Base-by-base conservation (phyloP, 1,284 basidiomycete species). In the Xerocomus amazonicus region DNA sequence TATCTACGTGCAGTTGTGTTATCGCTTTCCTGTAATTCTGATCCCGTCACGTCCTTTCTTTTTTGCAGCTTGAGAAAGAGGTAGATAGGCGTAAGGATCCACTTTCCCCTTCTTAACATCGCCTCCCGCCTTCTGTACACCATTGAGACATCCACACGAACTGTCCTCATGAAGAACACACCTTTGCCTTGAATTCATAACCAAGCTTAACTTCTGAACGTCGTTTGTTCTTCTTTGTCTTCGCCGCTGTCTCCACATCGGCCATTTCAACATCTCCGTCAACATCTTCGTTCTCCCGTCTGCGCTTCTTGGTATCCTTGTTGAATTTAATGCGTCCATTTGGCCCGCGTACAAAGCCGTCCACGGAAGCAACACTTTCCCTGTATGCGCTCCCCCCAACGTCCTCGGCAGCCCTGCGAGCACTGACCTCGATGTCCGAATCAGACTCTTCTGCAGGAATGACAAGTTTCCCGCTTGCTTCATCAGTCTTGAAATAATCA, bases 241-340 rank as follows among this genome's bases (percentile, higher is more conserved):
- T 59, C 16, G 66, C 59, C 38, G 63, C 56, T 26, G 67, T 60
- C 35, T 71, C 69, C 14, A 70, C 74, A 52, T 81, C 82, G 8
- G 67, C 83, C 83, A 90, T 90, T 59, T 87, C 88, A 41, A 90
- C 72, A 58, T 67, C 65, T 23, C 66, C 61, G 19, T 92, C 90
- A 35, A 75, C 79, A 27, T 76, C 77, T 23, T 65, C 71, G 23
- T 78, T 80, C 56, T 84, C 85, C 47, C 86, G 78, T 53, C 93
- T 72, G 50, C 89, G 80, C 62, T 93, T 90, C 72, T 95, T 96
- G 26, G 91, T 96, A 64, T 97, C 91, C 73, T 98, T 98, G 75
- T 97, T 92, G 73, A 98, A 97, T 71, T 93, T 96, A 65, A 98
- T 73, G 33, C 81, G 83, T 16, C 97, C 97, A 53, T 84, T 84